phyloP scores from a whole-genome alignment of 805 yeast species.

The Phaffomyces antillensis region DNA sequence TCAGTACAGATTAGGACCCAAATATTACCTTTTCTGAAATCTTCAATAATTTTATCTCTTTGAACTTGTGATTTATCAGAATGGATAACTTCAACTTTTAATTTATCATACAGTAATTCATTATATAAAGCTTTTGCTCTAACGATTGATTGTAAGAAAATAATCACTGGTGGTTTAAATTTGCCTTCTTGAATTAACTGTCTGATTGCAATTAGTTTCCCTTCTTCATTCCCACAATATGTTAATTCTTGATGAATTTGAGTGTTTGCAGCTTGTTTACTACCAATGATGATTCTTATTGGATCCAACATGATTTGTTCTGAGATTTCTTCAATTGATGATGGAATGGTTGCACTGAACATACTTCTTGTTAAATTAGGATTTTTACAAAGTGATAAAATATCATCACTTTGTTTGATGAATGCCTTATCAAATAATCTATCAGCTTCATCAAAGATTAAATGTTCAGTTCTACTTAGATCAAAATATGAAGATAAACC shows the following conservation, averaged over 20 bases:
- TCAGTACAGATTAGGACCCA: slow-evolving; percentile 98
- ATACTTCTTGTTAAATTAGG: slow-evolving; percentile 55
- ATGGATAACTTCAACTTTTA: slow-evolving; percentile 93
- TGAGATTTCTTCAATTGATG: slow-evolving; percentile 86
- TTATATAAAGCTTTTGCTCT: slow-evolving; percentile 95
- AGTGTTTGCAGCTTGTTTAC: slow-evolving; percentile 85
- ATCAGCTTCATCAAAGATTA: slow-evolving; percentile 95
- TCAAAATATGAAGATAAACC: slow-evolving; percentile 29
- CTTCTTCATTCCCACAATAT: slow-evolving; percentile 90
- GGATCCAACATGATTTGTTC: slow-evolving; percentile 69
- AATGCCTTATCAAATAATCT: slow-evolving; percentile 82
- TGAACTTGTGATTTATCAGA: slow-evolving; percentile 89
- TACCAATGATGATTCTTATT: slow-evolving; percentile 82
- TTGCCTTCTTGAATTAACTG: slow-evolving; percentile 81
- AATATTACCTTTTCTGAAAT: slow-evolving; percentile 81
- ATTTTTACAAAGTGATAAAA: slow-evolving; percentile 43
- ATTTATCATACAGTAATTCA: slow-evolving; percentile 82
- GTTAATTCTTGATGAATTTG: slow-evolving; percentile 77
- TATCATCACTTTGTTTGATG: slow-evolving; percentile 84
- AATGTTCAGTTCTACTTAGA: slow-evolving; percentile 58
- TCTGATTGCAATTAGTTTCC: slow-evolving; percentile 87
- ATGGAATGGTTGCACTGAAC: slow-evolving; percentile 93
- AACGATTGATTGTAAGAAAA: slow-evolving; percentile 83
- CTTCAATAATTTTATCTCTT: slow-evolving; percentile 75
- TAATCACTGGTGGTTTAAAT: slow-evolving; percentile 86